A percentile compares a stretch with the other conserved stretches of the same genome.
These are phyloP conservation scores for Talaromyces atroroseus DNA, from an alignment of 2,329 filamentous ascomycete genomes.

Conservation along the genomic window DNA sequence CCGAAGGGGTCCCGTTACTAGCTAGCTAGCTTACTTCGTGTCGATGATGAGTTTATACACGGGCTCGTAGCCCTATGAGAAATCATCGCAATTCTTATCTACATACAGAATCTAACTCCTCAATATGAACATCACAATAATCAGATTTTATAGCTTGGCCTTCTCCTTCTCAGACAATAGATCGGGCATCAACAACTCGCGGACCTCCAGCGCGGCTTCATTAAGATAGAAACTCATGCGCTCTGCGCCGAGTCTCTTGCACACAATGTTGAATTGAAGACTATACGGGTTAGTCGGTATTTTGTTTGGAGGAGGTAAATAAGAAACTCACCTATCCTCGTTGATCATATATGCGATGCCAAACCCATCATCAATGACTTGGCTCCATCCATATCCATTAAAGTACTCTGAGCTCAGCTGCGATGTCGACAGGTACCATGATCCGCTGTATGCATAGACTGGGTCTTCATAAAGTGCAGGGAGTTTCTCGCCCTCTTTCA, in stretches of 20 bases:
- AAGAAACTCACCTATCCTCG: slow-evolving; percentile 69
- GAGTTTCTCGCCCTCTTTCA: slow-evolving; percentile 72
- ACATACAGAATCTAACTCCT: not conserved
- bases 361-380: slow-evolving; percentile 93
- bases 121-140: too few species aligned
- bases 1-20: too few species aligned
- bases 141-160: slow-evolving; percentile 86
- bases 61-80: too few species aligned
- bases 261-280: slow-evolving; percentile 96
- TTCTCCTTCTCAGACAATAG: slow-evolving; percentile 64
- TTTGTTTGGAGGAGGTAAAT: not conserved
- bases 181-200: slow-evolving; percentile 77
- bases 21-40: too few species aligned
- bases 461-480: slow-evolving; percentile 84
- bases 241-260: slow-evolving; percentile 82
- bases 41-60: too few species aligned
- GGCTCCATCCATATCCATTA: slow-evolving; percentile 98
- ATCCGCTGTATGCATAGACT: slow-evolving; percentile 73
- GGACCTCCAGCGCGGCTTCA: slow-evolving; percentile 84
- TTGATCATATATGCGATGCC: slow-evolving; percentile 99
- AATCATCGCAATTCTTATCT: not conserved
- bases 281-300: slow-evolving; percentile 41
- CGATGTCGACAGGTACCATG: slow-evolving; percentile 83
- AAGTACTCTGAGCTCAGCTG: slow-evolving; percentile 96
- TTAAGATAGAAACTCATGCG: slow-evolving; percentile 95